Base-by-base conservation (phyloP, 2,329 filamentous ascomycete genomes). In the Aureobasidium sp. region DNA sequence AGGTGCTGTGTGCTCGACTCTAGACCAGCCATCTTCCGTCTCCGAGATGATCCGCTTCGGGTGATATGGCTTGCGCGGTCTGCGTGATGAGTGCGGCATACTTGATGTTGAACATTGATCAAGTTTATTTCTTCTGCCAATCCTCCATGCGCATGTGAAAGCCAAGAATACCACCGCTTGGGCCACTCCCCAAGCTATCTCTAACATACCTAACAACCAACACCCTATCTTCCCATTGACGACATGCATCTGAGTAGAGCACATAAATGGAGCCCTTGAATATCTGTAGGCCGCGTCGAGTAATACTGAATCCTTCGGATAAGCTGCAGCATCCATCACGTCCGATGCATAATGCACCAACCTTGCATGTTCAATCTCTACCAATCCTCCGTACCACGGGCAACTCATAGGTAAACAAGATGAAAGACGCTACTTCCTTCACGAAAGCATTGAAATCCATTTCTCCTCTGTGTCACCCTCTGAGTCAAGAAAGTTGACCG, bases 11-110 rank as follows among this genome's bases (percentile, higher is more conserved):
- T 55, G 37, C 36, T 56, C 47, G 26, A 65, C 53, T 39, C 57
- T 53, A 2, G 39, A 27, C 64, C 64, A 65, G 20, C 58, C 64
- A 51, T 62, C 64, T 41, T 61, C 64, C 0, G 47, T 37, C 6
- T 62, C 44, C 17, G 51, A 37, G 8, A 48, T 44, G 23, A 41
- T 39, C 3, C 55, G 50, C 26, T 63, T 63, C 12, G 55, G 34
- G 9, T 52, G 37, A 12, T 52, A 47, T 3, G 42, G 37, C 34
- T 60, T 63, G 44, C 48, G 55, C 4, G 56, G 48, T 32, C 47
- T 51, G 29, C 64, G 62, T 8, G 47, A 52, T 3, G 64, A 62
- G 59, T 65, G 64, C 9, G 64, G 64, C 64, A 65, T 65, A 13
- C n/a, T 51, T 20, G 37, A 17, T 34, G 26, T 29, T 32, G 10